Evolutionary conservation across 371 early-diverging fungal genomes (phyloP).

Genomic region (Apophysomyces elegans): DNA sequence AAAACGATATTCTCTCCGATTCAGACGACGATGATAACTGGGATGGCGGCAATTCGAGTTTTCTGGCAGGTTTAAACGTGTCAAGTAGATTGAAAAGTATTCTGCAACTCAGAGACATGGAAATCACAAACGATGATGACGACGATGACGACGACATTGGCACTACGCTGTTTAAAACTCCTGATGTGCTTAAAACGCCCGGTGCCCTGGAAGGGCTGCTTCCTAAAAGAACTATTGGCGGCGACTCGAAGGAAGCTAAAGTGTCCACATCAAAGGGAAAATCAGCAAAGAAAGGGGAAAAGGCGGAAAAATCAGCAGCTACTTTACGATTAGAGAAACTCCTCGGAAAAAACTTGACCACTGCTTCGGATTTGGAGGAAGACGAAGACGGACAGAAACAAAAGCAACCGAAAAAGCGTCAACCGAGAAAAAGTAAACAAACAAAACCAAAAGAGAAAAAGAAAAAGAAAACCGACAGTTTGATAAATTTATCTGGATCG

Average conservation of each 20-base stretch:
- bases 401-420: neutral
- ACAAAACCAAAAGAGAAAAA: slow-evolving; percentile 2
- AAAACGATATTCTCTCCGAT: slow-evolving; percentile 14
- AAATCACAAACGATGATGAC: slow-evolving; percentile 14
- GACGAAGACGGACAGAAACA: slow-evolving; percentile 12
- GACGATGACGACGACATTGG: slow-evolving; percentile 21
- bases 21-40: slow-evolving; percentile 25
- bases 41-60: slow-evolving; percentile 1
- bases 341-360: slow-evolving; percentile 1
- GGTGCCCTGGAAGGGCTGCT: slow-evolving; percentile 13
- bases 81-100: slow-evolving; percentile 21
- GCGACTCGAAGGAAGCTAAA: neutral
- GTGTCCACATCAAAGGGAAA: neutral
- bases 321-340: slow-evolving; percentile 10
- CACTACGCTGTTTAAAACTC: slow-evolving; percentile 20
- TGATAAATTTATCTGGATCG: neutral
- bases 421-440: neutral
- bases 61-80: slow-evolving; percentile 22
- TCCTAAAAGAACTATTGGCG: neutral
- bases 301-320: slow-evolving; percentile 4
- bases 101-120: slow-evolving; percentile 17
- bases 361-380: neutral
- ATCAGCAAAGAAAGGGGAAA: neutral
- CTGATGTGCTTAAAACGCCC: slow-evolving; percentile 18
- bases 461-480: slow-evolving; percentile 2